These are phyloP conservation scores for Komagataella mondaviorum DNA, from an alignment of 805 yeast species.

Conservation along the genomic window DNA sequence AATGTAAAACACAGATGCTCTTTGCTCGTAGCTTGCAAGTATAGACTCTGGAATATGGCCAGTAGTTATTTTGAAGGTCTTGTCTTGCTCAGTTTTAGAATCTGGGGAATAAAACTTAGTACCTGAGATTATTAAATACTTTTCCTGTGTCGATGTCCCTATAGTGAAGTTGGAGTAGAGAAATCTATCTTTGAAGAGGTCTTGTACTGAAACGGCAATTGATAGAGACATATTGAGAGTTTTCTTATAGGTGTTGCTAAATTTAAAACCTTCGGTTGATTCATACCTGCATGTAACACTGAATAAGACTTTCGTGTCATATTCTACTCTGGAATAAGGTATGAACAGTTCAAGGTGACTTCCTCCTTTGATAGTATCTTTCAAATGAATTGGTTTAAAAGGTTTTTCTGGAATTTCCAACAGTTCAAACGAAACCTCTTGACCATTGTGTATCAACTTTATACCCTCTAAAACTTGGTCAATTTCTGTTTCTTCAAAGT, in stretches of 20 bases:
- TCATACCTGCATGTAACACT: not conserved
- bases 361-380: not conserved
- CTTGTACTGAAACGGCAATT: constrained; percentile 70
- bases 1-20: constrained; percentile 46
- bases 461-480: not conserved
- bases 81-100: constrained; percentile 13
- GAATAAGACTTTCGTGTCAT: not conserved
- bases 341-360: not conserved
- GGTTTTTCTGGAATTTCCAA: not conserved
- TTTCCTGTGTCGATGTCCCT: constrained; percentile 35
- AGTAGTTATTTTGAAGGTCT: constrained; percentile 13
- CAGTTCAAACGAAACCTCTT: not conserved
- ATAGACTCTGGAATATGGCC: constrained; percentile 20
- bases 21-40: constrained; percentile 58
- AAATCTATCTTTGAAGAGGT: constrained; percentile 44
- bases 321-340: not conserved
- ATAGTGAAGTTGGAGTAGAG: constrained; percentile 59
- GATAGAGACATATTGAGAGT: constrained; percentile 39
- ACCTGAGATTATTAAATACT: constrained; percentile 23
- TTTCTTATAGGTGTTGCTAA: constrained; percentile 9
- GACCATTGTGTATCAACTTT: not conserved
- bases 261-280: constrained; percentile 4
- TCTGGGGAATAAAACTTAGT: constrained; percentile 3
- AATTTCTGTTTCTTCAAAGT: not conserved
- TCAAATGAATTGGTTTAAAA: not conserved